These are phyloP conservation scores for Pythium monospermum DNA, from an alignment of 352 stramenopile species.

Conservation along the genomic window DNA sequence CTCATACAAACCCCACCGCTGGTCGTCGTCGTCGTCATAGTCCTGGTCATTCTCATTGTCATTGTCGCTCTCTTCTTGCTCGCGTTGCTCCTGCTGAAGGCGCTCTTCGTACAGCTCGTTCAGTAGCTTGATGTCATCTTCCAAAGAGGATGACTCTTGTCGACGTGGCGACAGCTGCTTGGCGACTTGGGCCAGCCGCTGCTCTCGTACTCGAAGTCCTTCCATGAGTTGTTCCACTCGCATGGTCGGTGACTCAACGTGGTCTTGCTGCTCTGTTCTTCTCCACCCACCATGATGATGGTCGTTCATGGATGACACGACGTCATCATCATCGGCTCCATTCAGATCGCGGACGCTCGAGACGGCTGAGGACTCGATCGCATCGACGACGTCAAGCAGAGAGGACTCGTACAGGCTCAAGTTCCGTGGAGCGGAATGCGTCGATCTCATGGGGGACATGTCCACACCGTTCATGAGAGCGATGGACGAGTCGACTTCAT, in stretches of 20 bases:
- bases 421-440: not conserved
- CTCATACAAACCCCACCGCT: too few species aligned
- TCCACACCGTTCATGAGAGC: conserved; percentile 10
- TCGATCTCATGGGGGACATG: not conserved
- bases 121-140: too few species aligned
- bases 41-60: too few species aligned
- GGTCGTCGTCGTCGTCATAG: too few species aligned
- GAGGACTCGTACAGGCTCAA: conserved; percentile 38
- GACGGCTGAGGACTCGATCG: conserved; percentile 26
- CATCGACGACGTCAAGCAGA: conserved; percentile 41
- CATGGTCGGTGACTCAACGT: conserved; percentile 4
- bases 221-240: conserved; percentile 19
- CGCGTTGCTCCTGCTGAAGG: too few species aligned
- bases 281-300: not conserved
- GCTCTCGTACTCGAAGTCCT: conserved; percentile 27
- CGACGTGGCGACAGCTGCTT: too few species aligned
- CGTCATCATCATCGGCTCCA: not conserved
- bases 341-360: too few species aligned
- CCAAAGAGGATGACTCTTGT: too few species aligned
- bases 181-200: conserved; percentile 20
- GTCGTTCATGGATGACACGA: not conserved
- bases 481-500: conserved; percentile 18
- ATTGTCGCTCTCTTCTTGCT: too few species aligned
- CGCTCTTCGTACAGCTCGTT: too few species aligned
- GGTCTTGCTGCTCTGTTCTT: not conserved